Evolutionary conservation across 371 early-diverging fungal species (phyloP), one percentile per base, ranked within the genome.

Genomic region (Zopfochytrium polystomum): DNA sequence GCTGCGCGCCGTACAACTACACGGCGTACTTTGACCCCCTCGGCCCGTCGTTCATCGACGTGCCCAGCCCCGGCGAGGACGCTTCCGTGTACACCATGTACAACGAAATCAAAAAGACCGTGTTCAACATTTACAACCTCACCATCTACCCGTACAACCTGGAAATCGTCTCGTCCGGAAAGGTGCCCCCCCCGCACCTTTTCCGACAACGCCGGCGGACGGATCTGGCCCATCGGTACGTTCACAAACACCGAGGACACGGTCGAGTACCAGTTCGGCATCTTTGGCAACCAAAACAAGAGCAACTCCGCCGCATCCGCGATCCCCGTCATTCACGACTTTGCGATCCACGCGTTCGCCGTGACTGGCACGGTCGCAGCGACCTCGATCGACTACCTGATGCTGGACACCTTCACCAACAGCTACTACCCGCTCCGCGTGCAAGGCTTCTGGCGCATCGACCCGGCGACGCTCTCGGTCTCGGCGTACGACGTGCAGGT

Each of bases 191-290:
- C 33, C 4, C 25, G 59, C 3, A 50, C 59, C 13, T 59, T 59
- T 42, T 47, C 59, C n/a, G 50, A 59, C 48, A 44, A 47, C 30
- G 50, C 59, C 11, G 20, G 30, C 22, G 59, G 59, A 3, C 59
- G 59, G 30, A 59, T 59, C 54, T 59, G 59, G 51, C 59, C 59
- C 50, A 33, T 59, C 26, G 59, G 59, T 15, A 50, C 30, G 13
- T 59, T 59, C 35, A 50, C 13, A 9, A 59, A 59, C 59, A 50
- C 59, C 9, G 47, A 45, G 51, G 59, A 59, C 51, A 59, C 59
- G 25, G 47, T 59, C 18, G 59, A 59, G 35, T 59, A 59, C 51
- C 59, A 59, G 32, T 59, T 59, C 34, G 59, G 59, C 18, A 59
- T 59, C 27, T 59, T 59, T 35, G 59, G 59, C 7, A 59, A 48